These are phyloP conservation scores for Aureobasidium musti DNA, from an alignment of 2,329 filamentous ascomycete genomes.

Conservation along the genomic window DNA sequence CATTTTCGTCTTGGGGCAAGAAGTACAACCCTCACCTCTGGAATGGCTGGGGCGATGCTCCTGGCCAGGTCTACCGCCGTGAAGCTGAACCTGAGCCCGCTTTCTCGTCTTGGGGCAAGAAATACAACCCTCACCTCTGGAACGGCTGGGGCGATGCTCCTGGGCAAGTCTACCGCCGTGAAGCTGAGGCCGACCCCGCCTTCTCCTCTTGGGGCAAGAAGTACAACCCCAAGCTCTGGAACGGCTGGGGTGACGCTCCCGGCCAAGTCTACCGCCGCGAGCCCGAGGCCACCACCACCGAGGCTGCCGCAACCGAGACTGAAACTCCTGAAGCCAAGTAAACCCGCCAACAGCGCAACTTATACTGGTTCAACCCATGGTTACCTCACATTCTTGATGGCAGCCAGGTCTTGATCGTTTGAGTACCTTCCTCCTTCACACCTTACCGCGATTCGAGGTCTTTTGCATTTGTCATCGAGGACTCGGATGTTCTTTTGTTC, in stretches of 20 bases:
- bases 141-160: conserved; percentile 27
- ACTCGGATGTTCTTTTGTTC: not conserved
- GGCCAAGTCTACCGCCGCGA: conserved; percentile 17
- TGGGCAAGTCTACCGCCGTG: conserved; percentile 33
- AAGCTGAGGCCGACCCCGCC: conserved; percentile 30
- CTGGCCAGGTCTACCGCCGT: conserved; percentile 33
- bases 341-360: not conserved
- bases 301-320: not conserved
- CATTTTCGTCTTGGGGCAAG: not conserved
- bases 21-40: conserved; percentile 11
- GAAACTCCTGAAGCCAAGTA: conserved; percentile 13
- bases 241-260: conserved; percentile 24
- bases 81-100: conserved; percentile 29
- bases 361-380: not conserved
- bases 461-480: not conserved
- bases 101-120: not conserved
- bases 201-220: conserved; percentile 27
- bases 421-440: not conserved
- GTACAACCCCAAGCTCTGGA: conserved; percentile 26
- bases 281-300: conserved; percentile 18
- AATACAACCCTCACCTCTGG: conserved; percentile 4
- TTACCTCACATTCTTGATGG: not conserved
- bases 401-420: not conserved
- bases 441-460: not conserved
- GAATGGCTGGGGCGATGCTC: conserved; percentile 26